These are phyloP conservation scores for Aspergillus neoniger DNA, from an alignment of 2,329 filamentous ascomycete genomes.

Conservation along the genomic window DNA sequence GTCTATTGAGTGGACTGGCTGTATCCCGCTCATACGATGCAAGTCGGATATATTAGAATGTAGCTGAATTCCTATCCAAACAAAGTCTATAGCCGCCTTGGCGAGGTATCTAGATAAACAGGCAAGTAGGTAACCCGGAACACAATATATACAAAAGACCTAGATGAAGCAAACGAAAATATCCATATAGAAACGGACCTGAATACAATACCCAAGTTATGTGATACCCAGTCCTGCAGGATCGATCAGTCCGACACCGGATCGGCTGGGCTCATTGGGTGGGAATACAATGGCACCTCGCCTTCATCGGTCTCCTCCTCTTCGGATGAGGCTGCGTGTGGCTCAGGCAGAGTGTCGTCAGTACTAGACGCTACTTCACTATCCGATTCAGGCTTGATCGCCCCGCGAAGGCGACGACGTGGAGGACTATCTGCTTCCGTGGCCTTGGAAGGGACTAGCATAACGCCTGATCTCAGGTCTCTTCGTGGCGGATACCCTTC, in stretches of 20 bases:
- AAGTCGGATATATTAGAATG: no score
- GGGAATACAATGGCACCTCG: conserved; percentile 9
- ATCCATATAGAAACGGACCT: no score
- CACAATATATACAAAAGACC: neutral
- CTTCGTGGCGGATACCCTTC: neutral
- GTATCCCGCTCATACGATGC: no score
- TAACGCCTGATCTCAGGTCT: neutral
- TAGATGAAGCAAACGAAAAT: neutral
- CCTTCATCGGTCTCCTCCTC: neutral
- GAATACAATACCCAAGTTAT: no score
- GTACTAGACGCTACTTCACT: neutral
- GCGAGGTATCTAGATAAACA: neutral
- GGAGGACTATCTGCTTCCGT: neutral
- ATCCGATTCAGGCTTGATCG: neutral
- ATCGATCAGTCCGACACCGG: neutral
- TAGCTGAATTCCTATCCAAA: no score
- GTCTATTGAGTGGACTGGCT: no score
- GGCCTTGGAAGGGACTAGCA: neutral
- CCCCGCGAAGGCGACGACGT: neutral
- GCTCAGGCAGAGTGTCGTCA: conserved; percentile 3
- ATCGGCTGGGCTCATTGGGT: conserved; percentile 12
- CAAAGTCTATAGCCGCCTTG: neutral
- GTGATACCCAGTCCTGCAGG: neutral
- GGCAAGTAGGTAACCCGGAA: neutral
- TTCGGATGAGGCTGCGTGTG: neutral